A percentile compares a stretch with the other conserved stretches of the same genome.
Evolutionary conservation across 1,284 basidiomycete species (phyloP).

Genomic region (Naganishia liquefaciens): DNA sequence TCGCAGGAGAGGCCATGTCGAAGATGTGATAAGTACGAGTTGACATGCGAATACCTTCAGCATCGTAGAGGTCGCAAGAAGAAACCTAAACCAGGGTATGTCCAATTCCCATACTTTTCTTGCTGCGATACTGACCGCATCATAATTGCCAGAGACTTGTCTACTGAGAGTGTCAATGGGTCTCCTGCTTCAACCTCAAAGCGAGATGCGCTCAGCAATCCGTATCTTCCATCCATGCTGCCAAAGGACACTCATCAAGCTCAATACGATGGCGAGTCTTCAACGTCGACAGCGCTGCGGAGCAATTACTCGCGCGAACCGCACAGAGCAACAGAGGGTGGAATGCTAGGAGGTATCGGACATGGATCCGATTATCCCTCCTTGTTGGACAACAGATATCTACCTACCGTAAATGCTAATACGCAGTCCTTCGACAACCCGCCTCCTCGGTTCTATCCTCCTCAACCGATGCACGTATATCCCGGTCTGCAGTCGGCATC

Average conservation of each 20-base stretch:
- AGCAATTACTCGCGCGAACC: not conserved
- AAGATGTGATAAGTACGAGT: conserved; percentile 21
- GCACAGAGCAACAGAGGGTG: conserved; percentile 9
- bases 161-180: conserved; percentile 9
- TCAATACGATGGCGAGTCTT: not conserved
- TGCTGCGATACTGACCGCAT: not conserved
- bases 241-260: conserved; percentile 3
- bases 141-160: not conserved
- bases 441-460: conserved; percentile 8
- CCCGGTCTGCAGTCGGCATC: conserved; percentile 3
- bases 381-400: conserved; percentile 13
- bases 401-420: not conserved
- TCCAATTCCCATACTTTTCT: not conserved
- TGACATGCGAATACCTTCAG: conserved; percentile 28
- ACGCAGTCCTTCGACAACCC: not conserved
- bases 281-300: not conserved
- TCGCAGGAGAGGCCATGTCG: conserved; percentile 27
- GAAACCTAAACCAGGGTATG: conserved; percentile 21
- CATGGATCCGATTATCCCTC: conserved; percentile 3
- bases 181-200: conserved; percentile 1
- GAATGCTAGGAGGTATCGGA: not conserved
- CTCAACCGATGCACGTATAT: conserved; percentile 4
- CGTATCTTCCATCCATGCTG: not conserved
- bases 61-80: conserved; percentile 31
- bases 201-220: not conserved